These are phyloP conservation scores for Psilocybe sp. DNA, from an alignment of 768 basidiomycete species.

Conservation along the genomic window DNA sequence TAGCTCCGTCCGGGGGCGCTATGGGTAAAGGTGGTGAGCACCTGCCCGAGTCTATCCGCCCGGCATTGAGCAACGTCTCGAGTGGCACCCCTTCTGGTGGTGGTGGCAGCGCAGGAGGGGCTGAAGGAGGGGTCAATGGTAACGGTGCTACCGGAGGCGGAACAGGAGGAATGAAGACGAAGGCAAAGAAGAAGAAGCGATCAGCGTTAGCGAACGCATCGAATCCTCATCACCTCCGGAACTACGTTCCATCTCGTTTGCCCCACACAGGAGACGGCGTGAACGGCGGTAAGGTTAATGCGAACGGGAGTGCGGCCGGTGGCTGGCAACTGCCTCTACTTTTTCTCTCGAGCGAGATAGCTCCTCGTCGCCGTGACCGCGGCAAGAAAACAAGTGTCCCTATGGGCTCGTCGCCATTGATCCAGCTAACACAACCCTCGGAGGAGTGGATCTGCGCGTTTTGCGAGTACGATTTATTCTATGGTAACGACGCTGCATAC, in stretches of 20 bases:
- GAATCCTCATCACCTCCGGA: slow-evolving; percentile 92
- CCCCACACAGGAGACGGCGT: slow-evolving; percentile 38
- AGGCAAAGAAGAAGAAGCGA: slow-evolving; percentile 89
- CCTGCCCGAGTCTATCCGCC: slow-evolving; percentile 36
- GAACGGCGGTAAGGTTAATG: slow-evolving; percentile 19
- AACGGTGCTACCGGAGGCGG: background rate
- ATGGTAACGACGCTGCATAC: slow-evolving; percentile 73
- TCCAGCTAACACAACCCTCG: slow-evolving; percentile 48
- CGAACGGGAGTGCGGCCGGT: slow-evolving; percentile 35
- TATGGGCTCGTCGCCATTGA: slow-evolving; percentile 5
- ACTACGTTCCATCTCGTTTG: slow-evolving; percentile 87
- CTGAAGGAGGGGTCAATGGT: slow-evolving; percentile 11
- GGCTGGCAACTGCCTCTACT: slow-evolving; percentile 61
- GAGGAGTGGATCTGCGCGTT: slow-evolving; percentile 96
- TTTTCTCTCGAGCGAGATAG: slow-evolving; percentile 69
- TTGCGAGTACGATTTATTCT: slow-evolving; percentile 92
- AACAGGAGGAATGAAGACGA: slow-evolving; percentile 22
- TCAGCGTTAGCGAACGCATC: slow-evolving; percentile 88
- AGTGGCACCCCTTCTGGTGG: background rate
- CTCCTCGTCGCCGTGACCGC: slow-evolving; percentile 35
- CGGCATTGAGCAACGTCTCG: slow-evolving; percentile 16
- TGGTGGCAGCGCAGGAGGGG: background rate
- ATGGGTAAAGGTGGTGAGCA: slow-evolving; percentile 28
- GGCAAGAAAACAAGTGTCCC: slow-evolving; percentile 13
- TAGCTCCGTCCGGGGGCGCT: background rate